Conservation (phyloP, 2,329 filamentous ascomycete genomes). For the Aureobasidium lini region DNA sequence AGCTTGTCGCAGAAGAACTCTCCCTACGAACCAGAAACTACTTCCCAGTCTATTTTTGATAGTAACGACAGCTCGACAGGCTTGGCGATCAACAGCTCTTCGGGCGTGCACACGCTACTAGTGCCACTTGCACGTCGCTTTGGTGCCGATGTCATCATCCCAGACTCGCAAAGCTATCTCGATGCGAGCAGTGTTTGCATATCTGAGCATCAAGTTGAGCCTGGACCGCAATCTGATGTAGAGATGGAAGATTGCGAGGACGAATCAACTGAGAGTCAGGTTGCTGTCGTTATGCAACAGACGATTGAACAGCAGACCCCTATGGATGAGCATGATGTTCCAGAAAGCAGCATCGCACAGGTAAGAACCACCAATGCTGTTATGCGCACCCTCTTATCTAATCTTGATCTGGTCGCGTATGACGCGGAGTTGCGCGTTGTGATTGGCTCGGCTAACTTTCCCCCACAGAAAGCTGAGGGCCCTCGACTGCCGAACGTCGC, state of each 20-base stretch:
- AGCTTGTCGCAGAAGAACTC: constrained; percentile 16
- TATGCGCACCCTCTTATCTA: not conserved
- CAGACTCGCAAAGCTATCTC: constrained; percentile 20
- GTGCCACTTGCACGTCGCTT: not conserved
- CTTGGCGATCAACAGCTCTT: not conserved
- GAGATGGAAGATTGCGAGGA: not conserved
- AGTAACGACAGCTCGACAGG: not conserved
- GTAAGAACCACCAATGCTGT: constrained; percentile 2
- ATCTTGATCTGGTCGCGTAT: not conserved
- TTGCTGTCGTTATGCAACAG: not conserved
- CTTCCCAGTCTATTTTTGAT: not conserved
- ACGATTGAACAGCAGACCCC: not conserved
- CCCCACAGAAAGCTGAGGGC: not conserved
- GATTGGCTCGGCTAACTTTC: constrained; percentile 12
- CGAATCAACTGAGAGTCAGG: constrained; percentile 4
- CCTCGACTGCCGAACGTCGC: not conserved
- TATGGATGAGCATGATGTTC: not conserved
- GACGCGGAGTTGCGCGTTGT: not conserved
- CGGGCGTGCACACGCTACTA: not conserved
- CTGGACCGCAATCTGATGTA: not conserved
- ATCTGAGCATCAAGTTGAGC: not conserved
- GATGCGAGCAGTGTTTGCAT: constrained; percentile 2
- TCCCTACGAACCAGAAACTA: constrained; percentile 14
- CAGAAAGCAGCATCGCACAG: constrained; percentile 9
- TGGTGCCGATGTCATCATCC: constrained; percentile 16